Percentiles rank a stretch among this genome's conserved stretches.
These are phyloP conservation scores for Kwoniella dendrophila DNA, from an alignment of 768 basidiomycete species.

Conservation along the genomic window DNA sequence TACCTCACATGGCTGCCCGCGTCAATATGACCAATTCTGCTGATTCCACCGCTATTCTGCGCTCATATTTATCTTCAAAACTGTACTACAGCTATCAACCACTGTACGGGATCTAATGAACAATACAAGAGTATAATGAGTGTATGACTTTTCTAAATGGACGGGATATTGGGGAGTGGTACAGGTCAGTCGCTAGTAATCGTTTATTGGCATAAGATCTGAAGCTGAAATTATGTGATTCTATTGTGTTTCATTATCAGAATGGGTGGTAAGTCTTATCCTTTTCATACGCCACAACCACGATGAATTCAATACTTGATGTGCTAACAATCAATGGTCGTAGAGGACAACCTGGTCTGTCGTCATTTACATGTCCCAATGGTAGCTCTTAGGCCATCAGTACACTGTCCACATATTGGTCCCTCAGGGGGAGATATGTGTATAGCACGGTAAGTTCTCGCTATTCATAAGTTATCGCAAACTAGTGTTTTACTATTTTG, in stretches of 20 bases:
- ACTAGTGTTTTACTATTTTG: no score
- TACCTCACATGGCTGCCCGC: constrained; percentile 29
- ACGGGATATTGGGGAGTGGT: constrained; percentile 7
- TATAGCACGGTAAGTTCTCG: constrained; percentile 18
- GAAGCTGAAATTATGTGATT: no score
- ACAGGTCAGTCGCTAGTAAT: neutral
- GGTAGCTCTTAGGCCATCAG: constrained; percentile 25
- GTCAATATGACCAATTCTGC: constrained; percentile 4
- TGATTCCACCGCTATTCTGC: constrained; percentile 17
- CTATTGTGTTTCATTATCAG: no score
- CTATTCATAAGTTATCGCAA: neutral
- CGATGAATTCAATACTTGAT: neutral
- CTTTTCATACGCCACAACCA: neutral
- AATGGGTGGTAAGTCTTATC: constrained; percentile 6
- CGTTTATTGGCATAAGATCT: neutral
- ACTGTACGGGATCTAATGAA: constrained; percentile 29
- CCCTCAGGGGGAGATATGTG: constrained; percentile 39
- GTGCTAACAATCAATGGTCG: neutral
- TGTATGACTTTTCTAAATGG: constrained; percentile 5
- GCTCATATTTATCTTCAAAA: constrained; percentile 27
- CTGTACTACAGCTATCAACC: constrained; percentile 16
- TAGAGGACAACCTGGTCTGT: constrained; percentile 40
- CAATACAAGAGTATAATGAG: constrained; percentile 23
- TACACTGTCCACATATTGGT: constrained; percentile 36
- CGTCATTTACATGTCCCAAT: constrained; percentile 31